A percentile compares a stretch with the other conserved stretches of the same genome.
phyloP scores from a whole-genome alignment of 164 flowering plant genomes.

The Malania oleifera region DNA sequence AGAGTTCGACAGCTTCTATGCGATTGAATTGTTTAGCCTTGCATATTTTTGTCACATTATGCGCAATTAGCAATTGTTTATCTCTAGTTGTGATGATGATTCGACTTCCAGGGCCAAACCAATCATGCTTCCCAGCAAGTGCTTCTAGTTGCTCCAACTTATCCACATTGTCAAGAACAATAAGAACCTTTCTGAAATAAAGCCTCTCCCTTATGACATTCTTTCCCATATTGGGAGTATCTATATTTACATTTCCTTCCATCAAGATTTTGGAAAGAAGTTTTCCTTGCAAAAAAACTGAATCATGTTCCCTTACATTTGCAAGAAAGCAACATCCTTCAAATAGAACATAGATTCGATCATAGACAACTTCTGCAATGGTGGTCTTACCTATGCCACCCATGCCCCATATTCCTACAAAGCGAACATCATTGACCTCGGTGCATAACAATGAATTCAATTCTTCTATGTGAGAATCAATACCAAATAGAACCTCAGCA shows the following conservation, averaged over 20 bases:
- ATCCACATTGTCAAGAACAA: conserved; percentile 4
- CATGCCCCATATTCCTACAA: conserved; percentile 3
- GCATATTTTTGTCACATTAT: not conserved
- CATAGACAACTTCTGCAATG: too few species aligned
- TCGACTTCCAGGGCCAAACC: conserved; percentile 1
- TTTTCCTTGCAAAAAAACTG: not conserved
- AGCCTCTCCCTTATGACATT: not conserved
- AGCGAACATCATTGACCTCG: not conserved
- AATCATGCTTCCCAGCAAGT: not conserved
- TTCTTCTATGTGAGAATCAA: not conserved
- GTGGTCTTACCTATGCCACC: too few species aligned
- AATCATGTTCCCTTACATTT: not conserved
- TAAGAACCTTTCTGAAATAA: not conserved
- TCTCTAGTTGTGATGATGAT: too few species aligned
- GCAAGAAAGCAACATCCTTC: not conserved
- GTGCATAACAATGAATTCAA: not conserved
- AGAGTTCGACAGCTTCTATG: too few species aligned
- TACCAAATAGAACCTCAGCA: not conserved
- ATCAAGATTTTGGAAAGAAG: not conserved
- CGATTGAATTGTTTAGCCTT: not conserved
- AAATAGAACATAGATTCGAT: too few species aligned
- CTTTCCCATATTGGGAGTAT: too few species aligned
- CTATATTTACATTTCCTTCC: not conserved
- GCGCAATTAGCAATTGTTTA: too few species aligned
- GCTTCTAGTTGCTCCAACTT: not conserved